A percentile compares a stretch with the other conserved stretches of the same genome.
phyloP scores from a whole-genome alignment of 176 grass and related monocot genomes.

The Avena eriantha region DNA sequence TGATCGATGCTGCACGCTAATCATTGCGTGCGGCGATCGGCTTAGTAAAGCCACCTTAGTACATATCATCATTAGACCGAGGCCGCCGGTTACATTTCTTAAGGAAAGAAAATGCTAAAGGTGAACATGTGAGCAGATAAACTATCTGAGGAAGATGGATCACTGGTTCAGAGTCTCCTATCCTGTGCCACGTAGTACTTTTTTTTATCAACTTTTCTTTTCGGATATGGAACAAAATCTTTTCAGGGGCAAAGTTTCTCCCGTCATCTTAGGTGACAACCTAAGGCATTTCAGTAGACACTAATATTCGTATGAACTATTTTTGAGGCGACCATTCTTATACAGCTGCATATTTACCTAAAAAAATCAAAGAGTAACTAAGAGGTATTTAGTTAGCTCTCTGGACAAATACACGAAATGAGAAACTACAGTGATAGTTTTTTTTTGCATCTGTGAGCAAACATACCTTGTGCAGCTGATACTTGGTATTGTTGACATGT shows the following conservation, averaged over 20 bases:
- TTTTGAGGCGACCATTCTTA: background rate
- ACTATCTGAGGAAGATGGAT: conserved; percentile 44
- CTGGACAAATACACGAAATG: background rate
- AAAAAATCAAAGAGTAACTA: background rate
- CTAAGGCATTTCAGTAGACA: conserved; percentile 32
- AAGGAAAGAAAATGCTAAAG: conserved; percentile 43
- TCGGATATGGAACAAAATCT: conserved; percentile 21
- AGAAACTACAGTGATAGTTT: background rate
- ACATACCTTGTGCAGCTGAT: conserved; percentile 90
- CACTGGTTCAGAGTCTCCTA: conserved; percentile 16
- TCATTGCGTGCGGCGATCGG: conserved; percentile 41
- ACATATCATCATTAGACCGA: conserved; percentile 40
- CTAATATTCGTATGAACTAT: background rate
- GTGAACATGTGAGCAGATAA: conserved; percentile 32
- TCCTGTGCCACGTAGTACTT: conserved; percentile 13
- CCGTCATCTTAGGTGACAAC: background rate
- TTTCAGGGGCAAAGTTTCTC: conserved; percentile 10
- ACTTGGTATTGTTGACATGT: conserved; percentile 91
- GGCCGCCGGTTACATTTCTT: background rate
- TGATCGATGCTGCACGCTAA: conserved; percentile 42
- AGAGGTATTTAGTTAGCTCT: background rate
- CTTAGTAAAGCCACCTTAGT: conserved; percentile 31
- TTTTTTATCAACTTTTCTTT: conserved; percentile 20
- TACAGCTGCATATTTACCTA: background rate
- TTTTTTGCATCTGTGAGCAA: conserved; percentile 13